Evolutionary conservation across 2,329 filamentous ascomycete species (phyloP), one percentile per base, ranked within the genome.

Genomic region (Furcasterigmium sp.): DNA sequence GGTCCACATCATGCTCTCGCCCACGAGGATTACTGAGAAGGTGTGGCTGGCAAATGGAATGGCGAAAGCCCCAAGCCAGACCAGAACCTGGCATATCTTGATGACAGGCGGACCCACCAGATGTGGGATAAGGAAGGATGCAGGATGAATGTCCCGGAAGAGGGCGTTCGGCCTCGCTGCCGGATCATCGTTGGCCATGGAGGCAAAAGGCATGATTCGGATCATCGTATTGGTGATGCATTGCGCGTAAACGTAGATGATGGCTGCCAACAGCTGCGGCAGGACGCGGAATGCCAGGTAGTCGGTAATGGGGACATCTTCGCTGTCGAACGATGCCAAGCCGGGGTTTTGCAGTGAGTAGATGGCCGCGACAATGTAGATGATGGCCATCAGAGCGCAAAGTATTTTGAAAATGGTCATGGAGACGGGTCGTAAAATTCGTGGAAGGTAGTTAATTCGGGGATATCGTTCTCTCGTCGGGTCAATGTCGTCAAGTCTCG

Each of bases 211-310:
- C 30, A 86, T 70, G 11, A 87, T 77, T 45, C 91, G 82, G 50
- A 85, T 80, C n/a, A 90, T 76, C 3, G 90, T 80, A 1, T 76
- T 73, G 52, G 89, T 77, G 30, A 95, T 70, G 51, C 82, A 78
- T 54, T 95, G 84, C 1, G 87, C 75, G 72, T 87, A 95, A 7
- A 96, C 61, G 37, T 93, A 72, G 28, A 95, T 66, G 11, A 84
- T 51, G 17, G 81, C 80, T 0, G 83, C 87, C 13, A 94, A 58
- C 0, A 95, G 68, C 44, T 90, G 88, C 3, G 91, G 91, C 2
- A 96, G 67, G 50, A 95, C 87, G 48, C 89, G 79, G 61, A 95
- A 93, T 37, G 94, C 64, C 60, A 96, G 95, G 63, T 94, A 95
- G 51, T 82, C 75, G 8, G 74, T 75, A 39, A 84, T 84, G 47